Conservation (phyloP, 305 asterid genomes). For the Fraxinus greggii region DNA sequence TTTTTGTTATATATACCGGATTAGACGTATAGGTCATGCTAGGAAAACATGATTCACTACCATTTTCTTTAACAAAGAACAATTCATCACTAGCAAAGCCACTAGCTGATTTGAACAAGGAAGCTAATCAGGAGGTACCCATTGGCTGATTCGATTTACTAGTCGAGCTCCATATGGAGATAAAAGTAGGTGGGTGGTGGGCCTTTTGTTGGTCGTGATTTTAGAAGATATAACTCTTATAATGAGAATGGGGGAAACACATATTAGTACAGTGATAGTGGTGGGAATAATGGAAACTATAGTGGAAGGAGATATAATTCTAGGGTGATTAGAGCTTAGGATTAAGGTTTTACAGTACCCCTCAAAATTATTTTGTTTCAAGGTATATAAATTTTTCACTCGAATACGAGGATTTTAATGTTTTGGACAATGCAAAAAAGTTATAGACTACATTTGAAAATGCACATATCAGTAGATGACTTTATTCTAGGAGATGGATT, state of each 20-base stretch:
- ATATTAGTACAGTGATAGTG: constrained; percentile 42
- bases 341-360: constrained; percentile 27
- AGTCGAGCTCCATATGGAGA: constrained; percentile 48
- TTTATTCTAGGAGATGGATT: too few species aligned
- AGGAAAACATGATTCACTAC: constrained; percentile 63
- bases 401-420: constrained; percentile 31
- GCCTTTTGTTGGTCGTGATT: constrained; percentile 67
- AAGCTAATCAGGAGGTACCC: constrained; percentile 63
- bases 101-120: constrained; percentile 46
- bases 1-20: constrained; percentile 57
- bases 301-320: constrained; percentile 43
- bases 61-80: constrained; percentile 49
- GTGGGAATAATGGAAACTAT: constrained; percentile 30
- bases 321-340: constrained; percentile 55
- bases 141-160: constrained; percentile 53
- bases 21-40: constrained; percentile 67
- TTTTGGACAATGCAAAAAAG: constrained; percentile 21
- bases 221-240: constrained; percentile 42
- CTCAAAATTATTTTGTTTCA: constrained; percentile 17
- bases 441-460: background rate
- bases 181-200: constrained; percentile 59
- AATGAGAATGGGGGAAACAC: constrained; percentile 36
- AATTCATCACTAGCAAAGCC: constrained; percentile 49
- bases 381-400: constrained; percentile 24
- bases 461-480: background rate